Base-by-base conservation (phyloP, 129 eudicot species). In the Chrysanthemum lavandulifolium region DNA sequence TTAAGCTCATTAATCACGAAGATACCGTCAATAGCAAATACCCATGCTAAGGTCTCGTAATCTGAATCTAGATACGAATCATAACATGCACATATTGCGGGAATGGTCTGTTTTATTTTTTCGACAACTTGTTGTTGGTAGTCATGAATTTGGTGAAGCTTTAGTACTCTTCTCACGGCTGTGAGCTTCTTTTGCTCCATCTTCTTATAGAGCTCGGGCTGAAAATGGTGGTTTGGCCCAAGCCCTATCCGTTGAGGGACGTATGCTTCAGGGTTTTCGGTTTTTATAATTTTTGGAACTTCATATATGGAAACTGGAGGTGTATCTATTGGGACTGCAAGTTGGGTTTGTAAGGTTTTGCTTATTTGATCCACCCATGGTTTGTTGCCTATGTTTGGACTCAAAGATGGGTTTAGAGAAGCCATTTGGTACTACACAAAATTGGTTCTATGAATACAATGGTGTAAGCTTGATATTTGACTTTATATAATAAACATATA, bases 211-310 rank as follows among this genome's bases (percentile, higher is more conserved):
- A 82, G 73, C 13, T 67, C 85, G 13, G 82, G 73, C 31, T 69
- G 82, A 11, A 82, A 74, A 65, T 82, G 85, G 54, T 77, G 85
- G 21, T 72, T 72, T 0, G 85, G 82, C 25, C 85, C 85, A 10
- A 82, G 71, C 5, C 79, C 85, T 8, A 82, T 54, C 3, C 16
- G 71, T 62, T 27, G 71, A 21, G 85, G 85, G 25, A 72, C 50
- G 10, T 77, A 82, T 4, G 79, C 79, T 77, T 66, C 82, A 0
- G 66, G 82, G 2, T 72, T 67, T 14, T 43, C 43, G 13, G 50
- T 63, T 6, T 31, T 54, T 29, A 73, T 6, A 19, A 54, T 56
- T 62, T 64, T 68, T 0, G 82, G 86, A 7, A 82, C 57, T 13
- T 21, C 4, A 27, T 62, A 69, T 23, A 82, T 47, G n/a, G 65